Conservation (phyloP, 2,329 filamentous ascomycete species). For the Cladosporium oxysporum region DNA sequence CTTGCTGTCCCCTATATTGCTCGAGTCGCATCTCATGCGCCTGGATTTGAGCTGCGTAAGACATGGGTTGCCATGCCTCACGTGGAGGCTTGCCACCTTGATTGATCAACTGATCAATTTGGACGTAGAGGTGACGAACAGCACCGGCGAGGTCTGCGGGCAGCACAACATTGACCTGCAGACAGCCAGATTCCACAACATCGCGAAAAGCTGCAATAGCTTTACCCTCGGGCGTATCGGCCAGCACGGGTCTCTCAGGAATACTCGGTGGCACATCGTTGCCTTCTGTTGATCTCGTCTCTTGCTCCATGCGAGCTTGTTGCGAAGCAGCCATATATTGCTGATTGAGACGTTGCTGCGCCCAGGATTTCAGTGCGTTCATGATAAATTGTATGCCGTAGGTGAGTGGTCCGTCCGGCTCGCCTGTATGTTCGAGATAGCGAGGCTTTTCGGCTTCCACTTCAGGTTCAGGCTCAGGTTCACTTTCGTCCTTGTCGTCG, state of each 20-base stretch:
- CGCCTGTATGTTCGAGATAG: slow-evolving; percentile 24
- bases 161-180: slow-evolving; percentile 32
- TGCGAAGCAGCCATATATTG: slow-evolving; percentile 26
- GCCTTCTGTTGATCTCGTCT: not conserved
- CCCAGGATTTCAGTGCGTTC: slow-evolving; percentile 38
- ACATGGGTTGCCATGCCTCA: slow-evolving; percentile 34
- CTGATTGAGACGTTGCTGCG: slow-evolving; percentile 31
- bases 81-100: slow-evolving; percentile 27
- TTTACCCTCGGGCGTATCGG: slow-evolving; percentile 33
- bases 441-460: slow-evolving; percentile 17
- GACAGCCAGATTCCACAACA: slow-evolving; percentile 35
- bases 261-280: not conserved
- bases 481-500: slow-evolving; percentile 20
- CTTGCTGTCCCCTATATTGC: slow-evolving; percentile 28
- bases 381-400: slow-evolving; percentile 39
- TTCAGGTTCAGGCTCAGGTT: not conserved
- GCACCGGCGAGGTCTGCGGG: slow-evolving; percentile 29
- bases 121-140: slow-evolving; percentile 36
- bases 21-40: slow-evolving; percentile 31
- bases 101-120: slow-evolving; percentile 39
- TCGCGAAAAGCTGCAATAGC: slow-evolving; percentile 35
- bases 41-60: slow-evolving; percentile 35
- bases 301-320: slow-evolving; percentile 2
- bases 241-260: slow-evolving; percentile 13
- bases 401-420: slow-evolving; percentile 30